Base-by-base conservation (phyloP, 148 eudicot genomes). In the Camellia lanceoleosa region DNA sequence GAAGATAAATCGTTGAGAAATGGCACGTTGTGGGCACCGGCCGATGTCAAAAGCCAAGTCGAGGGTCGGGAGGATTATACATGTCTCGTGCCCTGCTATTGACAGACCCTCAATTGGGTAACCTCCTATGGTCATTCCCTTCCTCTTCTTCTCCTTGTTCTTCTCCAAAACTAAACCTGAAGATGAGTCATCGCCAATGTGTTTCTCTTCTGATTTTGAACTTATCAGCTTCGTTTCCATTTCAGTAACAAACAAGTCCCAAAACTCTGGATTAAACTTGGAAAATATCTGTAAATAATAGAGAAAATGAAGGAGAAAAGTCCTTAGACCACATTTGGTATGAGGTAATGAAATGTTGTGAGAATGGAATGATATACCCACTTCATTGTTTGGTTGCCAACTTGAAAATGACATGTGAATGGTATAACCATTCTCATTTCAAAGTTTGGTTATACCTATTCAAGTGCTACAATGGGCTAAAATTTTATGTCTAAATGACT, bases 21-120 rank as follows among this genome's bases (percentile, higher is more conserved):
- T 71, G 59, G 98, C 98, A 52, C 91, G 92, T 77, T 86, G 94
- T 79, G 98, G 98, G 79, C 98, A 95, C 83, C 90, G 89, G 71
- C 98, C 97, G 70, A 95, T 91, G 76, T 93, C 98, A 78, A 95
- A 95, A 4, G 94, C 96, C 16, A 93, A 68, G 30, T 86, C 92
- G 71, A 95, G 93, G 55, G 86, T n/a, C 5, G 97, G 94, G 80
- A 93, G 77, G n/a, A 90, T 93, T 3, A 95, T 82, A 80, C 94
- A 93, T 4, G 94, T 93, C 78, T 93, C 94, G 56, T 93, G 94
- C 0, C 97, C 97, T 6, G 92, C 97, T 7, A 93, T 91, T 44
- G 97, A 93, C 52, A 91, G 62, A 42, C 97, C 97, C 20, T 91
- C 93, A 3, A 93, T 88, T 66, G 41, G 71, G 72, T 88, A 88